Evolutionary conservation across 371 early-diverging fungal species (phyloP).

Genomic region (Apophysomyces sp.): DNA sequence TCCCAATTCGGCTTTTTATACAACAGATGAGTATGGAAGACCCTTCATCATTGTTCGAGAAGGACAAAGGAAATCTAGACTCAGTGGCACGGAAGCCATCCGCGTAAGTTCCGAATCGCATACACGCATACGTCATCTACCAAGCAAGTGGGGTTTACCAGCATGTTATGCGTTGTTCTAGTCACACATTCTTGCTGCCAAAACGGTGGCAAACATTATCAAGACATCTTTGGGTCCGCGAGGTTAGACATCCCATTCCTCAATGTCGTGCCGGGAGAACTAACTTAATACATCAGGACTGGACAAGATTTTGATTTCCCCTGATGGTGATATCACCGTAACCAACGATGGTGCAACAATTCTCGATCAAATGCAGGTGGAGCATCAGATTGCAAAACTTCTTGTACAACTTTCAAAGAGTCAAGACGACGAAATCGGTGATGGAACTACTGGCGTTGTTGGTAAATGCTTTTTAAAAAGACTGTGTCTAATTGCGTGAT

Average conservation of each 20-base stretch:
- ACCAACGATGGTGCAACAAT: constrained; percentile 99
- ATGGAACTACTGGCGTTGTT: constrained; percentile 99
- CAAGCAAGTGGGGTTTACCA: neutral
- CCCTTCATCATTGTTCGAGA: constrained; percentile 97
- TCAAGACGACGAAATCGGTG: constrained; percentile 99
- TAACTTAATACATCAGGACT: constrained; percentile 60
- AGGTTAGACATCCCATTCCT: too few relatives aligned
- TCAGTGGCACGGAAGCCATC: constrained; percentile 88
- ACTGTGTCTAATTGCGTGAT: neutral
- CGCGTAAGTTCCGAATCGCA: constrained; percentile 64
- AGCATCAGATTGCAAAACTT: constrained; percentile 97
- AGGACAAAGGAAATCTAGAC: constrained; percentile 86
- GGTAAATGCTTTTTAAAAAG: constrained; percentile 45
- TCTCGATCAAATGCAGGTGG: constrained; percentile 96
- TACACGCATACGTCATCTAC: neutral
- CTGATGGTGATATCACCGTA: constrained; percentile 98
- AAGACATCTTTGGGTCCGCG: constrained; percentile 98
- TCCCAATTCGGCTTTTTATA: constrained; percentile 58
- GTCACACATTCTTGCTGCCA: constrained; percentile 96
- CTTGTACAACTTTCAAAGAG: constrained; percentile 96
- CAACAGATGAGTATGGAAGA: constrained; percentile 93
- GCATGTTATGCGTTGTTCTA: constrained; percentile 31
- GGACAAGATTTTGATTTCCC: constrained; percentile 98
- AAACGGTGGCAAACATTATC: constrained; percentile 92
- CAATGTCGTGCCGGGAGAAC: neutral